These are phyloP conservation scores for Nothopassalora personata DNA, from an alignment of 2,329 filamentous ascomycete genomes.

Conservation along the genomic window DNA sequence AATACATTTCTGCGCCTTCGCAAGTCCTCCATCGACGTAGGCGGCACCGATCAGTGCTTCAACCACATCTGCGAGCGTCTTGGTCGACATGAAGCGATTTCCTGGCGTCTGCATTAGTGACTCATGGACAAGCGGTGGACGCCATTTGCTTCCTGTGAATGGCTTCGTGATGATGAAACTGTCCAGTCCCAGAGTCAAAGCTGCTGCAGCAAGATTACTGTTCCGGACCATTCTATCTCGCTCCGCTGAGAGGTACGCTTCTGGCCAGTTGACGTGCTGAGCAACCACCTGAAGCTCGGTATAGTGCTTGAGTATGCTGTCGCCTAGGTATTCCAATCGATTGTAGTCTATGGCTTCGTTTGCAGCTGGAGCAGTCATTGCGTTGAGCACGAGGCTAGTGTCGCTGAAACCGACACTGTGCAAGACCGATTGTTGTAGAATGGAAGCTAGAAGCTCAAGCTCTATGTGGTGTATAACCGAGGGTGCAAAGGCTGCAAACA, in stretches of 20 bases:
- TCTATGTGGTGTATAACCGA: slow-evolving; percentile 67
- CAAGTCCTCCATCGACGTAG: slow-evolving; percentile 62
- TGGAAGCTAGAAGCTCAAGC: slow-evolving; percentile 56
- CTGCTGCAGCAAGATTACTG: slow-evolving; percentile 60
- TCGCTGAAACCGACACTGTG: slow-evolving; percentile 45
- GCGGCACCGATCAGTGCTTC: slow-evolving; percentile 78
- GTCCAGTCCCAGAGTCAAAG: slow-evolving; percentile 60
- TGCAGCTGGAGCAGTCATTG: slow-evolving; percentile 63
- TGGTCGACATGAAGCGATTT: slow-evolving; percentile 56
- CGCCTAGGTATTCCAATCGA: slow-evolving; percentile 79
- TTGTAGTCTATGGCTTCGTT: slow-evolving; percentile 66
- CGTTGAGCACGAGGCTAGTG: slow-evolving; percentile 58
- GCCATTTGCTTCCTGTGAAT: slow-evolving; percentile 70
- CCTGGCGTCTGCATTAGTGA: slow-evolving; percentile 30
- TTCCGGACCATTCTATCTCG: slow-evolving; percentile 70
- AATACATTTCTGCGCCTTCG: slow-evolving; percentile 60
- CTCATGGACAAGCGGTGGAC: slow-evolving; percentile 54
- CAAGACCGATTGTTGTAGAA: slow-evolving; percentile 54
- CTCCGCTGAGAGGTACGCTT: slow-evolving; percentile 64
- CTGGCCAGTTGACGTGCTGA: slow-evolving; percentile 61
- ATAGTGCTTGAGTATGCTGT: slow-evolving; percentile 73
- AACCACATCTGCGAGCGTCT: slow-evolving; percentile 79
- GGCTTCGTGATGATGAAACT: slow-evolving; percentile 63
- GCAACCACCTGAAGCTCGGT: slow-evolving; percentile 61
- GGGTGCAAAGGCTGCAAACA: slow-evolving; percentile 61